Evolutionary conservation across 2,329 filamentous ascomycete genomes (phyloP).

Genomic region (Elsinoe perseae): DNA sequence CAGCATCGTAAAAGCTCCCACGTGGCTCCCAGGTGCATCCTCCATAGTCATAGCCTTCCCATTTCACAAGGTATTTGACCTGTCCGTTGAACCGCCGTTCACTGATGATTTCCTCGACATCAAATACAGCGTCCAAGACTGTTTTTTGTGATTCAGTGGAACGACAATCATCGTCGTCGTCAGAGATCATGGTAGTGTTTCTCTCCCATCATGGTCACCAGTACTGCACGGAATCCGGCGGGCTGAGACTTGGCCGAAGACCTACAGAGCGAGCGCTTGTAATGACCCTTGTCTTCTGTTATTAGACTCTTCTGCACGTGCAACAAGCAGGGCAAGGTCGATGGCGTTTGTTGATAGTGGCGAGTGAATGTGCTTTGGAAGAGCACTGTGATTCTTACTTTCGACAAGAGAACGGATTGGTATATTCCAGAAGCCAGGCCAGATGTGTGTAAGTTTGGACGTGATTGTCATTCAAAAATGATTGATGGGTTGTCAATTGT

Average conservation of each 20-base stretch:
- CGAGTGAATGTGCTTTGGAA: background rate
- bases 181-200: background rate
- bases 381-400: too few relatives aligned
- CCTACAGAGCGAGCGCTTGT: background rate
- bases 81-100: constrained; percentile 19
- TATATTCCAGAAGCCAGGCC: too few relatives aligned
- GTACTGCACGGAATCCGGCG: too few relatives aligned
- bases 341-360: background rate
- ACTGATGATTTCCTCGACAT: constrained; percentile 28
- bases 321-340: background rate
- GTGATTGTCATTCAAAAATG: too few relatives aligned
- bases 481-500: background rate
- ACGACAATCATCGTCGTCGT: constrained; percentile 13
- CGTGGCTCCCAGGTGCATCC: constrained; percentile 27
- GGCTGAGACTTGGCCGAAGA: too few relatives aligned
- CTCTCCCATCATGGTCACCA: too few relatives aligned
- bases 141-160: constrained; percentile 22
- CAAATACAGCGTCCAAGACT: constrained; percentile 23
- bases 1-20: background rate
- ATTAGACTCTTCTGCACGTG: background rate
- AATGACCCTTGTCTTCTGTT: background rate
- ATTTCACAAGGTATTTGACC: constrained; percentile 26
- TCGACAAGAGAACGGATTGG: too few relatives aligned
- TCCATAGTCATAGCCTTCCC: constrained; percentile 26
- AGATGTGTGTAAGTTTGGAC: too few relatives aligned